Evolutionary conservation across 1,284 basidiomycete species (phyloP).

Genomic region (Moniliella sp.): DNA sequence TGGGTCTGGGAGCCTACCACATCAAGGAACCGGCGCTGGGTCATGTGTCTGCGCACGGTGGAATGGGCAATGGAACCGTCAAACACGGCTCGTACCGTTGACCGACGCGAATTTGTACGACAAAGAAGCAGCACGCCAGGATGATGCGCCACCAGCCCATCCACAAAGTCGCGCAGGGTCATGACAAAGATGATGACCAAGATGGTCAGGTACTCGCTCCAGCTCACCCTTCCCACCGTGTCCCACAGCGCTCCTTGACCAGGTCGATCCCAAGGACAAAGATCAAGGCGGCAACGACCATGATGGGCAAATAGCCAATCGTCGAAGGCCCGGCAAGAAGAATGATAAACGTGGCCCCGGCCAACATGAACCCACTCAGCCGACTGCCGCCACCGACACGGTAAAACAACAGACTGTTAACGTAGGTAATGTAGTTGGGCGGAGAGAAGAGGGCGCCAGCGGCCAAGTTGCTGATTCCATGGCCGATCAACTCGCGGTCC

Average conservation of each 20-base stretch:
- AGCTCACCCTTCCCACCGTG: slow-evolving; percentile 56
- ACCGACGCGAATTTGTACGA: slow-evolving; percentile 52
- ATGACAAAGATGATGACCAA: slow-evolving; percentile 67
- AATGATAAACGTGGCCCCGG: slow-evolving; percentile 50
- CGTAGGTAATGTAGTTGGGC: no score
- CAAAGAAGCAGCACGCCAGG: slow-evolving; percentile 82
- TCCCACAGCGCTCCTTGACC: slow-evolving; percentile 85
- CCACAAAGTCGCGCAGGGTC: no score
- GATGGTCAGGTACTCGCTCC: slow-evolving; percentile 36
- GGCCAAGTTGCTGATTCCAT: slow-evolving; percentile 72
- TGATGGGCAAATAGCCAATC: slow-evolving; percentile 28
- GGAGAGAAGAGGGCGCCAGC: no score
- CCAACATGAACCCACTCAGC: slow-evolving; percentile 67
- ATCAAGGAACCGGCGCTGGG: slow-evolving; percentile 68
- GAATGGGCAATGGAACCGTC: slow-evolving; percentile 41
- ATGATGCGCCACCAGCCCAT: slow-evolving; percentile 72
- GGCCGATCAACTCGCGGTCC: slow-evolving; percentile 72
- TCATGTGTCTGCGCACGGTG: slow-evolving; percentile 67
- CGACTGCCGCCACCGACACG: slow-evolving; percentile 73
- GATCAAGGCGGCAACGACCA: slow-evolving; percentile 54
- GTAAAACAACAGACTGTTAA: no score
- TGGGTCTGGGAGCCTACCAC: slow-evolving; percentile 78
- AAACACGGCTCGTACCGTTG: slow-evolving; percentile 24
- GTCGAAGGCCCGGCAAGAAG: slow-evolving; percentile 55
- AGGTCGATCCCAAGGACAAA: slow-evolving; percentile 86